phyloP scores from a whole-genome alignment of 148 eudicot genomes.

The Drosera capensis region DNA sequence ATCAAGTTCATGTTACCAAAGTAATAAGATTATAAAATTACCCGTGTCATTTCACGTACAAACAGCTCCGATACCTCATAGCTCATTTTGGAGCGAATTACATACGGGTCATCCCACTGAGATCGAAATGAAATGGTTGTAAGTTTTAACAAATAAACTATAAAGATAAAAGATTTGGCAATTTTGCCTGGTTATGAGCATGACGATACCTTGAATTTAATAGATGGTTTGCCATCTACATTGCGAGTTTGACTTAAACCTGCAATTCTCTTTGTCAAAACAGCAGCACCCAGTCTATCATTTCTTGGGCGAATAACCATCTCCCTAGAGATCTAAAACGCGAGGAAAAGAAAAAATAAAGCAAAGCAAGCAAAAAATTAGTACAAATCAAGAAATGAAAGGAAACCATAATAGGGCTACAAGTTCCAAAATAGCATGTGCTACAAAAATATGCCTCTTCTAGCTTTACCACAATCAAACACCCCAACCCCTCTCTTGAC shows the following conservation, averaged over 20 bases:
- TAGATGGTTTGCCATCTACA: conserved; percentile 59
- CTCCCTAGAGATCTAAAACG: conserved; percentile 73
- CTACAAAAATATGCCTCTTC: no score
- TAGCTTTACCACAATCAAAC: no score
- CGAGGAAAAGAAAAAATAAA: background rate
- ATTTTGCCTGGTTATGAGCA: background rate
- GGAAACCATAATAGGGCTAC: background rate
- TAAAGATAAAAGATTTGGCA: background rate
- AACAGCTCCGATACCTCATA: conserved; percentile 84
- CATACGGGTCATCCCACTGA: conserved; percentile 89
- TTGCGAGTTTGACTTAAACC: conserved; percentile 43
- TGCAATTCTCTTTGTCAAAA: conserved; percentile 55
- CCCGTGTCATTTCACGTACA: conserved; percentile 80
- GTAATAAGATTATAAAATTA: conserved; percentile 14
- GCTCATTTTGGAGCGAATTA: conserved; percentile 61
- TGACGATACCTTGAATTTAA: conserved; percentile 49
- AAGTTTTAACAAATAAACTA: background rate
- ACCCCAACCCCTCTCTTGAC: no score
- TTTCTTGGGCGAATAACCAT: conserved; percentile 91
- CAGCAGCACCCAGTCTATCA: conserved; percentile 58
- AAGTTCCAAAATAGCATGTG: no score
- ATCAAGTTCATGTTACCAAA: background rate
- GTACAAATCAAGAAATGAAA: background rate
- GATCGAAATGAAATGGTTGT: conserved; percentile 5
- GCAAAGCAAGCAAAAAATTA: background rate